Conservation (phyloP, 2,329 filamentous ascomycete genomes). For the Talaromyces piceae region DNA sequence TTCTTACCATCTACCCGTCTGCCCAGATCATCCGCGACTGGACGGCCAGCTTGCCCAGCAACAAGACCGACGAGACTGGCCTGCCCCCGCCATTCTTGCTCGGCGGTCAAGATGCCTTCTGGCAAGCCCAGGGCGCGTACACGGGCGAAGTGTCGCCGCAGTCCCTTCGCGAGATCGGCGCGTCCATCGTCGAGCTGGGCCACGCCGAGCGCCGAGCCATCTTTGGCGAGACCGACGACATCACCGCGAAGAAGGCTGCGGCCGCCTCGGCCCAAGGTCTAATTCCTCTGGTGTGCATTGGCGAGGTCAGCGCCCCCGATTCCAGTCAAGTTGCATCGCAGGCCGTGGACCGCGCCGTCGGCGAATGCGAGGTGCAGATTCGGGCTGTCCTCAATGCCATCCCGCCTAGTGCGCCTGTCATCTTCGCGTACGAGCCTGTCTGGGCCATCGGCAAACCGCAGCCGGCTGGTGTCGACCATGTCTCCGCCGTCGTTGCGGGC, state of each 20-base stretch:
- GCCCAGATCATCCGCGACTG: conserved; percentile 32
- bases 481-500: conserved; percentile 60
- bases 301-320: conserved; percentile 55
- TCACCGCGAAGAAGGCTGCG: conserved; percentile 60
- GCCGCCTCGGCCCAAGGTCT: conserved; percentile 63
- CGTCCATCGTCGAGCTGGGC: conserved; percentile 66
- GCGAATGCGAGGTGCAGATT: conserved; percentile 61
- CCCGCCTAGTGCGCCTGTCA: conserved; percentile 56
- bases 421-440: conserved; percentile 80
- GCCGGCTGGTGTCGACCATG: conserved; percentile 65
- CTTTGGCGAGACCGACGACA: conserved; percentile 67
- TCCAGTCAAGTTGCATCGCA: conserved; percentile 39
- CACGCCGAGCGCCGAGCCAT: conserved; percentile 70
- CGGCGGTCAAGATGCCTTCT: conserved; percentile 70
- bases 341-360: conserved; percentile 52
- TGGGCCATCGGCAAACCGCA: conserved; percentile 76
- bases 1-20: conserved; percentile 54
- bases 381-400: conserved; percentile 55
- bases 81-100: conserved; percentile 49
- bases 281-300: conserved; percentile 72
- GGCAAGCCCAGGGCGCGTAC: conserved; percentile 62
- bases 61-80: conserved; percentile 33
- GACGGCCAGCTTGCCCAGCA: conserved; percentile 18
- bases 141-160: conserved; percentile 70
- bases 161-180: conserved; percentile 60